These are phyloP conservation scores for Aspergillus olivimuriae DNA, from an alignment of 495 filamentous ascomycete genomes.

Conservation along the genomic window DNA sequence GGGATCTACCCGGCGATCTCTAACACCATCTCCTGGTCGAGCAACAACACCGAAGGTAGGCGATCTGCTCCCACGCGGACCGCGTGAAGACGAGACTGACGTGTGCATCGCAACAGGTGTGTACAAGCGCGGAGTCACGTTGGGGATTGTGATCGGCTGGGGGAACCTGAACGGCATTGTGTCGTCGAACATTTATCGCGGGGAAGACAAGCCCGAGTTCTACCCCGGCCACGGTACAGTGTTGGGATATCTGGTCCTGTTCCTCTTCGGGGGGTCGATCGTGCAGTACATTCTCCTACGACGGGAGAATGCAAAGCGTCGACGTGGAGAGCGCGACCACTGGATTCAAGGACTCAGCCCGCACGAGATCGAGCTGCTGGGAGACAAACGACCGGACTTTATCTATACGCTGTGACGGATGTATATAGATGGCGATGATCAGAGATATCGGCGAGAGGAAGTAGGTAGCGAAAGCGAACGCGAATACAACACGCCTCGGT, in stretches of 20 bases:
- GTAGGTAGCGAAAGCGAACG: background rate
- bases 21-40: slow-evolving; percentile 86
- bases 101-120: slow-evolving; percentile 40
- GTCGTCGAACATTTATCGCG: slow-evolving; percentile 64
- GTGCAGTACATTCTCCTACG: slow-evolving; percentile 59
- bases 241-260: slow-evolving; percentile 53
- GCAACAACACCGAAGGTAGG: slow-evolving; percentile 77
- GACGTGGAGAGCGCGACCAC: slow-evolving; percentile 61
- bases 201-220: slow-evolving; percentile 47
- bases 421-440: background rate
- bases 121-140: slow-evolving; percentile 82
- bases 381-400: slow-evolving; percentile 74
- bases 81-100: background rate
- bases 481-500: too few relatives aligned
- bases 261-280: slow-evolving; percentile 54
- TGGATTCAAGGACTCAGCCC: slow-evolving; percentile 43
- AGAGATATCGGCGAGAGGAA: background rate
- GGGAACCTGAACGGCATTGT: slow-evolving; percentile 89
- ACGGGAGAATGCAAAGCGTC: slow-evolving; percentile 31
- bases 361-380: slow-evolving; percentile 34
- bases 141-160: slow-evolving; percentile 88
- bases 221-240: slow-evolving; percentile 53
- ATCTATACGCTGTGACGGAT: slow-evolving; percentile 57
- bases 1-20: slow-evolving; percentile 90
- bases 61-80: background rate